phyloP scores from a whole-genome alignment of 2,329 filamentous ascomycete genomes.

The Trichothecium roseum region DNA sequence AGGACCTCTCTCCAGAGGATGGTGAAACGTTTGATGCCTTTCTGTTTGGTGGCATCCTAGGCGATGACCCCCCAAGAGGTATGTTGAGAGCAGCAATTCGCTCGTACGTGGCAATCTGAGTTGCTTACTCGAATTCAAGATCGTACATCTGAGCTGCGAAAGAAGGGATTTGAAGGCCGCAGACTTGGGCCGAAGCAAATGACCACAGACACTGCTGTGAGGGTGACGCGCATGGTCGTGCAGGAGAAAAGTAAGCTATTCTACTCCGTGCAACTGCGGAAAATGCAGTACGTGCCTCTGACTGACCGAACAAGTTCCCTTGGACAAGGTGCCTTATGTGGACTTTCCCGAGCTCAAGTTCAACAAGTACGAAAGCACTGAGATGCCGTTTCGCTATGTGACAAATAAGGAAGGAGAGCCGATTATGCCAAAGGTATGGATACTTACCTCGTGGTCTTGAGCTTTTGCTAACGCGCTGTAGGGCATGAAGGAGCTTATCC shows the following conservation, averaged over 20 bases:
- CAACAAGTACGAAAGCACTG: conserved; percentile 82
- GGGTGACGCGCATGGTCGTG: conserved; percentile 82
- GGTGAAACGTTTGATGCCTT: conserved; percentile 79
- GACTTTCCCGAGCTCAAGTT: conserved; percentile 86
- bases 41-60: conserved; percentile 90
- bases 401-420: conserved; percentile 63
- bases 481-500: conserved; percentile 93
- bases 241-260: conserved; percentile 61
- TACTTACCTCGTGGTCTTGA: neutral
- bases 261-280: conserved; percentile 5
- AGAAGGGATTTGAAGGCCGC: conserved; percentile 83
- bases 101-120: conserved; percentile 8
- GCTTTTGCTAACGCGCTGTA: conserved; percentile 21
- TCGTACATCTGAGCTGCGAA: conserved; percentile 87
- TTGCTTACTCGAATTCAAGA: conserved; percentile 39
- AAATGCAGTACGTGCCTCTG: conserved; percentile 4
- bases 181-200: conserved; percentile 89
- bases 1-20: conserved; percentile 77
- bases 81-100: conserved; percentile 19
- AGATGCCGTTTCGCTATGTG: conserved; percentile 98
- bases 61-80: conserved; percentile 91
- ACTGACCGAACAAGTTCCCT: conserved; percentile 43
- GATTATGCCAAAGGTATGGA: conserved; percentile 76
- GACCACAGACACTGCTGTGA: conserved; percentile 95
- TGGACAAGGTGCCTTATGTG: conserved; percentile 71